Percentiles rank a stretch among this genome's conserved stretches.
Conservation (phyloP, 257 asterid species). For the Penstemon newberryi region DNA sequence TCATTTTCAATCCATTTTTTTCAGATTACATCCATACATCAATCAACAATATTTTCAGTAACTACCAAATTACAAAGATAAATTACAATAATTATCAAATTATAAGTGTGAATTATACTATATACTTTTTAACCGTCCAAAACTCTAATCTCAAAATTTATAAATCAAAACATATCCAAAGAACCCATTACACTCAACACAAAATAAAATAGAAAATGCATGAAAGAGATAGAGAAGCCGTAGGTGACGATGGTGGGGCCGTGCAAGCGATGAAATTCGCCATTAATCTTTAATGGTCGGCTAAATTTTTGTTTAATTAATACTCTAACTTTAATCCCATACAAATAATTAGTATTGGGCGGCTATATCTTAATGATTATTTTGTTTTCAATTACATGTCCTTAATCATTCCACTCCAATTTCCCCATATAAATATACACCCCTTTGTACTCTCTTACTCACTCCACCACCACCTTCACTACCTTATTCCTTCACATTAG, state of each 20-base stretch:
- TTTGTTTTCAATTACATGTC: conserved; percentile 2
- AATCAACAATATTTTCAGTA: no score
- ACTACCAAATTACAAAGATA: no score
- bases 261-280: conserved; percentile 25
- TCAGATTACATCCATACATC: no score
- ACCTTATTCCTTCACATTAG: not conserved
- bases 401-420: conserved; percentile 7
- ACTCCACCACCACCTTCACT: conserved; percentile 9
- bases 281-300: conserved; percentile 34
- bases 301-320: conserved; percentile 22
- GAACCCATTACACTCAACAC: no score
- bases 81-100: no score
- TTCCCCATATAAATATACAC: conserved; percentile 36
- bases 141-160: no score
- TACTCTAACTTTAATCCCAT: not conserved
- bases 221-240: conserved; percentile 10
- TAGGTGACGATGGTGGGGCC: conserved; percentile 28
- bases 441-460: conserved; percentile 18
- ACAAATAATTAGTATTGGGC: conserved; percentile 14
- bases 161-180: no score
- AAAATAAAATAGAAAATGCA: no score
- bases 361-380: conserved; percentile 20
- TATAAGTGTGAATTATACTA: no score
- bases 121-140: no score
- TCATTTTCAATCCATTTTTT: no score